Evolutionary conservation across 192 early-diverging fungal genomes (phyloP), one percentile per base, ranked within the genome.

Genomic region (Coemansia sp.): DNA sequence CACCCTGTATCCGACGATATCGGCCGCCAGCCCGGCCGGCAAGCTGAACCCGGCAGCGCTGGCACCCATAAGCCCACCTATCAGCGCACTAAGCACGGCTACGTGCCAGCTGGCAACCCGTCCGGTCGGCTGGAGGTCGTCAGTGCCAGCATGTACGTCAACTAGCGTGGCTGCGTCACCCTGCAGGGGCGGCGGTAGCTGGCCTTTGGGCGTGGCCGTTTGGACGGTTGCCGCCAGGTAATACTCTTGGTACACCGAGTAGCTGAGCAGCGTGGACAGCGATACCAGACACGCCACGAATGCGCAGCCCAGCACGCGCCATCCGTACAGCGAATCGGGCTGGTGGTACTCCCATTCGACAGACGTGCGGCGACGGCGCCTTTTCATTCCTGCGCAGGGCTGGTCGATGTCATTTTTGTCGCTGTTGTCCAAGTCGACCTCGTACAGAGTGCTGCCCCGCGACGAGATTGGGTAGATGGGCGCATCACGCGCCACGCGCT

Each of bases 301-400:
- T 18, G 76, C 76, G 55, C 76, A 78, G 6, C 26, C 7, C 2
- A 72, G 67, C 3, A 69, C 58, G 49, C 49, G 43, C 76, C 76
- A 78, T 0, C 70, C 76, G 2, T 40, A 25, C 0, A 21, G 15
- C 10, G 66, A 30, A 30, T 78, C 76, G 10, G 64, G 13, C 0
- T n/a, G 61, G 31, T 78, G 34, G 59, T 72, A 78, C 37, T 78
- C 75, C 75, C 75, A 78, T 25, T 51, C 52, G 30, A 56, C 42
- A 29, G 71, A 67, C 12, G 23, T 4, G 5, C 37, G 31, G 7
- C 57, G 16, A 31, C 16, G 26, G 0, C 15, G 20, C 52, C 23
- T 37, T 23, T 52, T 45, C 26, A 15, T 21, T 39, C 5, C 18
- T 57, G 37, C 39, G 15, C 42, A 29, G 23, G 4, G 21, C 43